Base-by-base conservation (phyloP, 2,329 filamentous ascomycete genomes). In the Fusarium nurragi region DNA sequence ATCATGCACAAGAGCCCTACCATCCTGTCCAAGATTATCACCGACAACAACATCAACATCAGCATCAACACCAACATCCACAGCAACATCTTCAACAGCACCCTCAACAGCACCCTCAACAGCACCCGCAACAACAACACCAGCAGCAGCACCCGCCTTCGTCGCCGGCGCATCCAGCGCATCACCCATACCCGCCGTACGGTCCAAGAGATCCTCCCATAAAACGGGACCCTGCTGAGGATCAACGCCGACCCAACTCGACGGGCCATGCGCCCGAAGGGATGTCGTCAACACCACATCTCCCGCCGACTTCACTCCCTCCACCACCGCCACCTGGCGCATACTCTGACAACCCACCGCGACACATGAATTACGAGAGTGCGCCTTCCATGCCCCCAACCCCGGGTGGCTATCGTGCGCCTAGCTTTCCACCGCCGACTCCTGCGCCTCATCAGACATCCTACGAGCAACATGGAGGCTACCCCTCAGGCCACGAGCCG, bases 1-100 rank as follows among this genome's bases (percentile, higher is more conserved):
- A 83, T 70, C 81, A 85, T 83, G 85, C 86, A 50, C 82, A 80
- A 75, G 84, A 86, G 67, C 77, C 79, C 54, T 85, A 82, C 71
- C 78, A 82, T 72, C 80, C 82, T 65, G 82, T 84, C 76, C 84
- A 85, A 75, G 84, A 87, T 71, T 82, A 80, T 49, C 81, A 82
- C 68, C 75, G 72, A 30, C 74, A 52, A 60, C 67, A 60, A n/a
- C 69, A 62, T 18, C 72, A 62, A 10, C 66, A 66, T 11, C 69
- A 54, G 22, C 68, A 57, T 13, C 61, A 63, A 14, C 69, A 66
- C 7, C 51, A 54, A 11, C 45, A 48, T 8, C 45, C 45, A 6
- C 46, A 78, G 56, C 81, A 81, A 65, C 75, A 60, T 13, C 65
- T 63, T 14, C 69, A 68, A 18, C 64, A 52, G 21, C 61, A 69